Conservation (phyloP, 306 rosid genomes). For the cucumber (Cucumis sativus) region DNA sequence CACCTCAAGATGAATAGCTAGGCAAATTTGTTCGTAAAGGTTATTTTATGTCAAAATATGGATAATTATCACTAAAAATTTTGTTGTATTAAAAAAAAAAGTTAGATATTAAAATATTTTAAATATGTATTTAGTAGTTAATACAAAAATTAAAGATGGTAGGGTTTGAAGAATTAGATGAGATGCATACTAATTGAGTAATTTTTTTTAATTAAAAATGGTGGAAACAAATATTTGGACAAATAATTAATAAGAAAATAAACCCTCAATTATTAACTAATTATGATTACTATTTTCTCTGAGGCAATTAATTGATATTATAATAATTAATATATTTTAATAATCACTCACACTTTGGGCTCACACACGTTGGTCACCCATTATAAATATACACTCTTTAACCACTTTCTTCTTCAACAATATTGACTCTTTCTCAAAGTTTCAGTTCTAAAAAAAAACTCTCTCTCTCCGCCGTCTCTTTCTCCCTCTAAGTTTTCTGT, state of each 20-base stretch:
- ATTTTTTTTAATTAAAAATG: too few species aligned
- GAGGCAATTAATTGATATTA: not conserved
- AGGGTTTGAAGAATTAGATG: too few species aligned
- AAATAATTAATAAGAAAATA: not conserved
- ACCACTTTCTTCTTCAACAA: not conserved
- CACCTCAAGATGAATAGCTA: too few species aligned
- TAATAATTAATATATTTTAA: not conserved
- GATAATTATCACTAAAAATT: too few species aligned
- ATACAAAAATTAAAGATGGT: too few species aligned
- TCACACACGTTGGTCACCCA: slow-evolving; percentile 28
- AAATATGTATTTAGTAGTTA: too few species aligned
- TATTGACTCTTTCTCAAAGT: not conserved
- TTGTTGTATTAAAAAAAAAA: too few species aligned
- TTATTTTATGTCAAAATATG: too few species aligned
- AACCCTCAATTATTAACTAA: not conserved
- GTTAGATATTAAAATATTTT: too few species aligned
- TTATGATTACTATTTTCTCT: not conserved
- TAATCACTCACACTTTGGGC: not conserved
- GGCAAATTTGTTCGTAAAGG: too few species aligned
- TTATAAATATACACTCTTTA: slow-evolving; percentile 23
- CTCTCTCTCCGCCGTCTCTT: not conserved
- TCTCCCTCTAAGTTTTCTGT: not conserved
- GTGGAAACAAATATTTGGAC: not conserved
- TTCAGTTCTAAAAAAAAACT: not conserved
- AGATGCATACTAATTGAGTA: too few species aligned